Base-by-base conservation (phyloP, 1,284 basidiomycete species). In the Coniophora puteana region DNA sequence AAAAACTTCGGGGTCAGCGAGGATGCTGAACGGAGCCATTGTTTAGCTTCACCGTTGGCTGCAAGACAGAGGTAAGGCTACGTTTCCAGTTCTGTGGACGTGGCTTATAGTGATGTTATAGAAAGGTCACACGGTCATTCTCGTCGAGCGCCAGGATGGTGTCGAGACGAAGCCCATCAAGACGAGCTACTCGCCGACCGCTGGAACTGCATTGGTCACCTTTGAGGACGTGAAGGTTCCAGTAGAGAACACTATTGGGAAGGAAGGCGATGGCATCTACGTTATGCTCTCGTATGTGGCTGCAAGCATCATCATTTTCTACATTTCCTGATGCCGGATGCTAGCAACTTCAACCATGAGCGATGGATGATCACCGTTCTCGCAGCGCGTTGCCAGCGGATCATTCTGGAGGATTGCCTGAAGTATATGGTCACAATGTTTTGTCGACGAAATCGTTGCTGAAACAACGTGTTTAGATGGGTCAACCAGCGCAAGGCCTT, bases 171-270 rank as follows among this genome's bases (percentile, higher is more conserved):
- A 83, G 57, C 76, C 72, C 27, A 92, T 96, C 68, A 92, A 91
- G 64, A 93, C 89, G 0, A 78, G 79, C 29, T 90, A 92, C 63
- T 89, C 85, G 2, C 47, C 78, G 4, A 66, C 85, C 3, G 85
- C 89, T 2, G 89, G 89, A 7, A 93, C 90, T 1, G 89, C 88
- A 6, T 93, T 82, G 59, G 75, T 94, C 52, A 92, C 86, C 1
- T 93, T 92, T 55, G 88, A 93, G 61, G 86, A 93, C 50, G 89
- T 91, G 49, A 79, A 80, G 54, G 89, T 93, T 1, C 91, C 91
- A 6, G 73, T 85, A n/a, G 83, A 81, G 55, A 87, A 94, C 66
- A 86, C 90, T 21, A 78, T 96, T 30, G 92, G 92, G 13, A 74
- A 82, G 50, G 90, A 91, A 57, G 84, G 87, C 44, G 79, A 81